Conservation (phyloP, 805 yeast species). For the Lipomyces yamadae region DNA sequence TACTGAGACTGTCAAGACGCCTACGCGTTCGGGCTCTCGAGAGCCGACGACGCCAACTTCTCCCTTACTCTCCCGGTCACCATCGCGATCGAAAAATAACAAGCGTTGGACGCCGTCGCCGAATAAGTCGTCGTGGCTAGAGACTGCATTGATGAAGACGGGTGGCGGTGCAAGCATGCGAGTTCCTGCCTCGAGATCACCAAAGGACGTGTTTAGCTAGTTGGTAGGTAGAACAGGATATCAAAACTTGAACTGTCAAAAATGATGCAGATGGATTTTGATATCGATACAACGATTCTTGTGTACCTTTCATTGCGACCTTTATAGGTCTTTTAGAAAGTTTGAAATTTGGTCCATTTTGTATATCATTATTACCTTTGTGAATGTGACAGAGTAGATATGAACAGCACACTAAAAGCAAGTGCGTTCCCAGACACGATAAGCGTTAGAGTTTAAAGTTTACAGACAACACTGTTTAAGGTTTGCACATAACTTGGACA, state of each 20-base stretch:
- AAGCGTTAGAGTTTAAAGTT: not conserved
- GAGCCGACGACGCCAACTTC: not conserved
- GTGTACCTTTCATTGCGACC: not conserved
- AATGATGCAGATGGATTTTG: not conserved
- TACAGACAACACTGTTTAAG: not conserved
- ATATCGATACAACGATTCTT: not conserved
- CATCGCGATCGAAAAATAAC: slow-evolving; percentile 18
- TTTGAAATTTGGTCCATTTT: not conserved
- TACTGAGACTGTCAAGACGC: not conserved
- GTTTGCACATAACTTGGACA: not conserved
- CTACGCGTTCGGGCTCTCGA: not conserved
- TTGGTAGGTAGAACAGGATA: not conserved
- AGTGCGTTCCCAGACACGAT: too few relatives aligned
- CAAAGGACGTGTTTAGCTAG: slow-evolving; percentile 8
- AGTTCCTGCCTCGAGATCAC: not conserved
- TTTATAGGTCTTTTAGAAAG: not conserved
- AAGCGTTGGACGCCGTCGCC: slow-evolving; percentile 23
- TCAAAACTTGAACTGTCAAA: not conserved
- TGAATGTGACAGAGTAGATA: not conserved
- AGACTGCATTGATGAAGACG: slow-evolving; percentile 30
- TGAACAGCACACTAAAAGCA: not conserved
- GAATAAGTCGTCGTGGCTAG: slow-evolving; percentile 28
- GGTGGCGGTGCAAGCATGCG: slow-evolving; percentile 5
- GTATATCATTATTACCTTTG: slow-evolving; percentile 2
- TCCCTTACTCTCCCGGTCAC: slow-evolving; percentile 17